A percentile compares a stretch with the other conserved stretches of the same genome.
Evolutionary conservation across 2,329 filamentous ascomycete genomes (phyloP).

Genomic region (Ophiosphaerella herpotricha): DNA sequence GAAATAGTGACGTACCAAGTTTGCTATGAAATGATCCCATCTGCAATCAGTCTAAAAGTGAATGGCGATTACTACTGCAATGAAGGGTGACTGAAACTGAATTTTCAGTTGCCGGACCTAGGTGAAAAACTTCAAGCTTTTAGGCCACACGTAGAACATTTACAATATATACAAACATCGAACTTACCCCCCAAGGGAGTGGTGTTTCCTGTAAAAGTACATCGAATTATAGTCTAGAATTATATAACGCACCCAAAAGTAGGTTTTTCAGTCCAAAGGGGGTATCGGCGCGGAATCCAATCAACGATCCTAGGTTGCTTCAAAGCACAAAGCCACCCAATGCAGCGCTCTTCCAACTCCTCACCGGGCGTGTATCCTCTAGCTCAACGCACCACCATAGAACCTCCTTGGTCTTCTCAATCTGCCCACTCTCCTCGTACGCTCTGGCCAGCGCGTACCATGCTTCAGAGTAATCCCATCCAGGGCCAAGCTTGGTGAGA

Average conservation of each 20-base stretch:
- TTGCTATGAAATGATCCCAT: no score
- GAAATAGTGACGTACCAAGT: no score
- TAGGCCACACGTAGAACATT: no score
- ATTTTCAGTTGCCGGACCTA: no score
- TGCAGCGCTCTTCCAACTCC: slow-evolving; percentile 74
- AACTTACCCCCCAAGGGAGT: no score
- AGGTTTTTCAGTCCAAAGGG: neutral
- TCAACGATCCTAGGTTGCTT: neutral
- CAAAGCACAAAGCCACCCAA: slow-evolving; percentile 40
- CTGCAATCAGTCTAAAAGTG: no score
- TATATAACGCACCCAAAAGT: neutral
- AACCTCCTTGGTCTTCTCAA: slow-evolving; percentile 86
- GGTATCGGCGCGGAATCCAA: slow-evolving; percentile 2
- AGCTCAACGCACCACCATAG: slow-evolving; percentile 98
- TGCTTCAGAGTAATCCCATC: slow-evolving; percentile 91
- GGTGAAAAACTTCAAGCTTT: no score
- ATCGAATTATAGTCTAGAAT: no score
- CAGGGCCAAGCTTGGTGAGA: slow-evolving; percentile 80
- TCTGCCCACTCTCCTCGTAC: slow-evolving; percentile 83
- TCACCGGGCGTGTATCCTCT: slow-evolving; percentile 80
- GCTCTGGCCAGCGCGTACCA: slow-evolving; percentile 89
- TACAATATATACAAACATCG: no score
- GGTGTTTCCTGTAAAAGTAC: no score
- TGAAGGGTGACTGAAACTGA: no score
- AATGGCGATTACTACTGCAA: no score